A percentile compares a stretch with the other conserved stretches of the same genome.
Conservation (phyloP, 1,139 yeast genomes). For the Candida pseudocylindracea region DNA sequence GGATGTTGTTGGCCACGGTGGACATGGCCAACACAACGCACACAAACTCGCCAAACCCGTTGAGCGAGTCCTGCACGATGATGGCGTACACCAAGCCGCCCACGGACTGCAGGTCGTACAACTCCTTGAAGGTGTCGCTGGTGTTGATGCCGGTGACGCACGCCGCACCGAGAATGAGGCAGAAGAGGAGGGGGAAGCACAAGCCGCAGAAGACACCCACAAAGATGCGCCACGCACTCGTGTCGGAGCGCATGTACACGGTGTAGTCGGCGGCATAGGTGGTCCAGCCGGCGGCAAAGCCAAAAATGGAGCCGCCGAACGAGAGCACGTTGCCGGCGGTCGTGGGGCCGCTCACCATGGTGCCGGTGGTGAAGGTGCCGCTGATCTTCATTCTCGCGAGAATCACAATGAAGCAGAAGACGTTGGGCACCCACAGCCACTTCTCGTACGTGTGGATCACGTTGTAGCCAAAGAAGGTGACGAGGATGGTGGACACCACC, state of each 20-base stretch:
- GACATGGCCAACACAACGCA: conserved; percentile 67
- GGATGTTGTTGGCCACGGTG: conserved; percentile 76
- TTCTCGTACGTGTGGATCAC: conserved; percentile 68
- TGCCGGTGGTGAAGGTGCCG: conserved; percentile 26
- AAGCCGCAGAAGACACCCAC: conserved; percentile 41
- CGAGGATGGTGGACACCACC: conserved; percentile 41
- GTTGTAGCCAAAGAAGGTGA: conserved; percentile 74
- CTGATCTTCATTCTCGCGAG: conserved; percentile 39
- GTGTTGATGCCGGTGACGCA: conserved; percentile 41
- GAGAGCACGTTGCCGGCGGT: conserved; percentile 64
- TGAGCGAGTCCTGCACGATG: conserved; percentile 56
- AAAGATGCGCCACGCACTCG: conserved; percentile 37
- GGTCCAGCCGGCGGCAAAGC: conserved; percentile 92
- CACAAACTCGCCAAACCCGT: conserved; percentile 79
- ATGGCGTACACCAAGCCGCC: conserved; percentile 75
- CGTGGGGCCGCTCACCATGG: conserved; percentile 24
- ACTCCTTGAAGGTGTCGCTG: conserved; percentile 22
- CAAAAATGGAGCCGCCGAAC: conserved; percentile 70
- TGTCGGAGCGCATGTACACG: conserved; percentile 52
- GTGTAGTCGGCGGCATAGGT: conserved; percentile 87
- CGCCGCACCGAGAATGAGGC: conserved; percentile 75
- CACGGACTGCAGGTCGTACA: conserved; percentile 29
- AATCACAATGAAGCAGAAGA: conserved; percentile 47
- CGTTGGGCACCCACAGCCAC: conserved; percentile 76
- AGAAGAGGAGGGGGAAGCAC: conserved; percentile 43